phyloP scores from a whole-genome alignment of 768 basidiomycete species.

The Rhizopogon salebrosus region DNA sequence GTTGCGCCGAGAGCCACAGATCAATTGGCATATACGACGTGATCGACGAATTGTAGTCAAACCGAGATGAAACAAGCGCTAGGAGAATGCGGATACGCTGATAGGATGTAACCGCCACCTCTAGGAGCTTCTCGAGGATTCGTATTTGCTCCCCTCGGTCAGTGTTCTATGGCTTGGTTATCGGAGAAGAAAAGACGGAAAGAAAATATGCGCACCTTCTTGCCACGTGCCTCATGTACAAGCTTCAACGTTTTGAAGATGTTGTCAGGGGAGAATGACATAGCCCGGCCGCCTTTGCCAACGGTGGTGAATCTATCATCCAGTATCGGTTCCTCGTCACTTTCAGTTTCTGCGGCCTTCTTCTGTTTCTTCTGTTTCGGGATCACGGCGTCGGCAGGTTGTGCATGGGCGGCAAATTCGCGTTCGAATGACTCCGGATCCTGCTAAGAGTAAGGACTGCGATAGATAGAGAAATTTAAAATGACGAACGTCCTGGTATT shows the following conservation, averaged over 20 bases:
- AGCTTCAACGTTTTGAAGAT: slow-evolving; percentile 91
- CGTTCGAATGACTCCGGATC: slow-evolving; percentile 86
- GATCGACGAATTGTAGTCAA: slow-evolving; percentile 92
- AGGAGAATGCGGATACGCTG: slow-evolving; percentile 93
- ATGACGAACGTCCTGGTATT: slow-evolving; percentile 66
- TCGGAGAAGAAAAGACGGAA: slow-evolving; percentile 1
- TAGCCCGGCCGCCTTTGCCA: slow-evolving; percentile 81
- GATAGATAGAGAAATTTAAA: neutral
- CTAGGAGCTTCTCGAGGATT: slow-evolving; percentile 81
- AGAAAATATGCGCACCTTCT: slow-evolving; percentile 62
- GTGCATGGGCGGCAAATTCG: slow-evolving; percentile 55
- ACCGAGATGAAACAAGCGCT: slow-evolving; percentile 88
- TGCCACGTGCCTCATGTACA: slow-evolving; percentile 91
- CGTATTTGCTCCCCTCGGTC: slow-evolving; percentile 93
- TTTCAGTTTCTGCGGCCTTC: slow-evolving; percentile 28
- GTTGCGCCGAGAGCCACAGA: slow-evolving; percentile 82
- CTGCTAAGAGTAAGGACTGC: slow-evolving; percentile 32
- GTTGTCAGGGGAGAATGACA: slow-evolving; percentile 76
- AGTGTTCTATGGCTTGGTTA: slow-evolving; percentile 65
- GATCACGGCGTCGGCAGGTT: slow-evolving; percentile 38
- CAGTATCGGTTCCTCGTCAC: slow-evolving; percentile 33
- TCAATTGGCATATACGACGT: slow-evolving; percentile 89
- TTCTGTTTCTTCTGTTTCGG: slow-evolving; percentile 33
- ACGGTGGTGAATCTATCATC: slow-evolving; percentile 84
- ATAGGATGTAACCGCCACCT: slow-evolving; percentile 83